A percentile compares a stretch with the other conserved stretches of the same genome.
These are phyloP conservation scores for Ailanthus altissimus DNA, from an alignment of 345 rosid species.

Conservation along the genomic window DNA sequence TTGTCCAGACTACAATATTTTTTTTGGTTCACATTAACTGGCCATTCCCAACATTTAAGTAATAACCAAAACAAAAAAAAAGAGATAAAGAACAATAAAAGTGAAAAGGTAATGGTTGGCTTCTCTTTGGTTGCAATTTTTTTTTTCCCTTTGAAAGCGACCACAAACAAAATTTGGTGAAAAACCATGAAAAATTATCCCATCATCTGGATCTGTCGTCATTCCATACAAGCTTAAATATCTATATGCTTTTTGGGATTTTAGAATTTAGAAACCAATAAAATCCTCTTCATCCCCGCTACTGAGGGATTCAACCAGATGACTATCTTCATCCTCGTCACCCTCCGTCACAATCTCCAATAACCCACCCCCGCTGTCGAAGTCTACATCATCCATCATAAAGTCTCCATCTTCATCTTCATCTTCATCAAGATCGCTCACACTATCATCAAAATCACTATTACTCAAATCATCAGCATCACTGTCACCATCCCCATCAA, in stretches of 20 bases:
- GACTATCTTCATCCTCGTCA: slow-evolving; percentile 64
- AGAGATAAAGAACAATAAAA: not conserved
- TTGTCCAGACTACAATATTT: too few relatives aligned
- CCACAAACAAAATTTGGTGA: slow-evolving; percentile 15
- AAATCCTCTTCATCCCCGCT: slow-evolving; percentile 77
- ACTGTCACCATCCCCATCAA: slow-evolving; percentile 77
- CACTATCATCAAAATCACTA: slow-evolving; percentile 62
- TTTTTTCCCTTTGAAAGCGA: not conserved
- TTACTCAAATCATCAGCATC: slow-evolving; percentile 69
- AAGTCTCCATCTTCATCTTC: slow-evolving; percentile 54
- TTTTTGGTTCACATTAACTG: not conserved
- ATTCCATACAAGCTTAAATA: slow-evolving; percentile 6
- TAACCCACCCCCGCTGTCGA: slow-evolving; percentile 60
- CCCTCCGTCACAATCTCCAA: slow-evolving; percentile 64
- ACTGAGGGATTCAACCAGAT: slow-evolving; percentile 66
- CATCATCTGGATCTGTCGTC: slow-evolving; percentile 19
- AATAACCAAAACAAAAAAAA: not conserved
- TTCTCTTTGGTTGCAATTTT: not conserved
- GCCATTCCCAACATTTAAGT: not conserved
- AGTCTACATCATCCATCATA: slow-evolving; percentile 51
- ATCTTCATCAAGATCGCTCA: slow-evolving; percentile 52
- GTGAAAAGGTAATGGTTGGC: too few relatives aligned
- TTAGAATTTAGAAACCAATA: slow-evolving; percentile 38
- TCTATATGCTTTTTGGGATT: slow-evolving; percentile 1
- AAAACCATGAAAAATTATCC: slow-evolving; percentile 26